Conservation (phyloP, 2,329 filamentous ascomycete genomes). For the Ascocoryne sarcoides region DNA sequence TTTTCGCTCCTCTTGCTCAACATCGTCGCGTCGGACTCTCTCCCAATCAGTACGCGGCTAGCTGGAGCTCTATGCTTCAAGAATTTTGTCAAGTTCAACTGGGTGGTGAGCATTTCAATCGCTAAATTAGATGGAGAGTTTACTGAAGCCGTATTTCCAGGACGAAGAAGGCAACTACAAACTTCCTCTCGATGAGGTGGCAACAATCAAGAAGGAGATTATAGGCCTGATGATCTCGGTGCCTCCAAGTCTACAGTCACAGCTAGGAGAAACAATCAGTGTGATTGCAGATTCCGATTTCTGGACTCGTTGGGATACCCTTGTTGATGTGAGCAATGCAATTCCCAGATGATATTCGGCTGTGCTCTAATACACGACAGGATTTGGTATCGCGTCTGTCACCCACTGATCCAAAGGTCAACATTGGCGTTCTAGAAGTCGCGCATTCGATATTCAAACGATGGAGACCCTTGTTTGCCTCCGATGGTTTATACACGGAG, state of each 20-base stretch:
- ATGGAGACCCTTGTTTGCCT: conserved; percentile 90
- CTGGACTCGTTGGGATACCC: conserved; percentile 91
- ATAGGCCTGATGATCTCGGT: conserved; percentile 95
- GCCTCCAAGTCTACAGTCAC: conserved; percentile 77
- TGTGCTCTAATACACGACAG: conserved; percentile 31
- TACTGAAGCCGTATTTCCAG: conserved; percentile 30
- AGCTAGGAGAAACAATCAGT: conserved; percentile 93
- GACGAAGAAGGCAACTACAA: conserved; percentile 94
- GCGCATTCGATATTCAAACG: conserved; percentile 96
- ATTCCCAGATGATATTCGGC: background rate
- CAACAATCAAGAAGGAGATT: conserved; percentile 86
- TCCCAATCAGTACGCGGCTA: conserved; percentile 71
- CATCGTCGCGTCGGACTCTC: conserved; percentile 70
- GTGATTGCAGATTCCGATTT: conserved; percentile 98
- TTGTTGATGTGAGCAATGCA: conserved; percentile 58
- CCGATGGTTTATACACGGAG: conserved; percentile 85
- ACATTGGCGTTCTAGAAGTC: conserved; percentile 91
- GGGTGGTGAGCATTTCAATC: conserved; percentile 52
- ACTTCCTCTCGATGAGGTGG: conserved; percentile 72
- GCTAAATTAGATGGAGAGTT: background rate
- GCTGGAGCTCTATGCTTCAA: conserved; percentile 93
- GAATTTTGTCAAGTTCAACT: conserved; percentile 93
- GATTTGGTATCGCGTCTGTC: conserved; percentile 86
- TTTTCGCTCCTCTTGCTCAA: conserved; percentile 86
- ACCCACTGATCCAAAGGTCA: conserved; percentile 70